Conservation (phyloP, 768 basidiomycete genomes). For the Podaxis rugospora region DNA sequence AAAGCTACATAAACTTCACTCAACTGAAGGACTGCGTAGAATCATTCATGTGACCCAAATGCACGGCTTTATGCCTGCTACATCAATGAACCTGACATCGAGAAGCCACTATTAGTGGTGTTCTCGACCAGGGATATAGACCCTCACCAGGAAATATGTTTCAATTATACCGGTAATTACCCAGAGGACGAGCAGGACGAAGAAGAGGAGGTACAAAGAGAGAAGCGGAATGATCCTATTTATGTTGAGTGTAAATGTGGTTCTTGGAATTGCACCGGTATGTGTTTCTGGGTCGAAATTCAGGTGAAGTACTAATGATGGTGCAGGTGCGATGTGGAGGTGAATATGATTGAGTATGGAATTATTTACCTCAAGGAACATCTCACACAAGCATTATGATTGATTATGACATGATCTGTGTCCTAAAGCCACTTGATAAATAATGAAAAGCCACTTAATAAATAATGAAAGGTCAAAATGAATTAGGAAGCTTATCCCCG, state of each 20-base stretch:
- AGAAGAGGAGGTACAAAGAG: constrained; percentile 14
- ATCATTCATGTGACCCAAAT: constrained; percentile 91
- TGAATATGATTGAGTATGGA: background rate
- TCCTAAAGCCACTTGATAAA: no score
- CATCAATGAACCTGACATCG: constrained; percentile 69
- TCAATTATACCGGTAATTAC: constrained; percentile 59
- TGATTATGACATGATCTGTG: no score
- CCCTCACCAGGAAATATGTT: constrained; percentile 68
- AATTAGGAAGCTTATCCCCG: no score
- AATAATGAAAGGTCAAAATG: no score
- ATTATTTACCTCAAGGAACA: no score
- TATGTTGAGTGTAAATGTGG: constrained; percentile 17
- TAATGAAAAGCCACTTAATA: no score
- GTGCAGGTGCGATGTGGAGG: constrained; percentile 1
- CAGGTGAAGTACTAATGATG: background rate
- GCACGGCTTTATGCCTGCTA: constrained; percentile 67
- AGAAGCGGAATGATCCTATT: constrained; percentile 30
- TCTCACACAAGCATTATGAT: background rate
- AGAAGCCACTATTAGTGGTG: constrained; percentile 64
- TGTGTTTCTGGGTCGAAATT: background rate
- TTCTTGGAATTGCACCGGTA: constrained; percentile 11
- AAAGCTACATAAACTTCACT: background rate
- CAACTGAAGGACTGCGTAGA: constrained; percentile 39
- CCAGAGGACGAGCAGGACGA: constrained; percentile 37
- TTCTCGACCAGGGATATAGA: constrained; percentile 66